A percentile compares a stretch with the other conserved stretches of the same genome.
phyloP scores from a whole-genome alignment of 2,329 filamentous ascomycete genomes.

The Emydomyces testavorans region DNA sequence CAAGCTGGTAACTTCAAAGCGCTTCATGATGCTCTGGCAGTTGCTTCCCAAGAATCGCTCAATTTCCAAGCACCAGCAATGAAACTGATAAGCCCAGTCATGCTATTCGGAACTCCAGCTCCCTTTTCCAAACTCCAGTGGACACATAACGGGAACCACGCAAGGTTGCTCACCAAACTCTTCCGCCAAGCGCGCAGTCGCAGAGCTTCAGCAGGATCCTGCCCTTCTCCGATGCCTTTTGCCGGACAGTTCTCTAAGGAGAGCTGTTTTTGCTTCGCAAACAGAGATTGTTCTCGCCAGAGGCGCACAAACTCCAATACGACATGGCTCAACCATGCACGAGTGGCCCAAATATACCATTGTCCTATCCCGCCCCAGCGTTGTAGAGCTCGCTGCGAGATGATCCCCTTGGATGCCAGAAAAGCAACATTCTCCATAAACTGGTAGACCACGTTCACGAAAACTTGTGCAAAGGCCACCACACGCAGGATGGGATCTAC shows the following conservation, averaged over 20 bases:
- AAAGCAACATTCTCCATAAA: conserved; percentile 73
- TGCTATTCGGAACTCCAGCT: conserved; percentile 44
- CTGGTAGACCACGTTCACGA: conserved; percentile 60
- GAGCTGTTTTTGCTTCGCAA: conserved; percentile 15
- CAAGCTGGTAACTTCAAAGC: too few species aligned
- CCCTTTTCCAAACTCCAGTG: conserved; percentile 70
- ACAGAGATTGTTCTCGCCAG: conserved; percentile 32
- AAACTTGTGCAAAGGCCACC: conserved; percentile 58
- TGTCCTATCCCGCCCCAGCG: conserved; percentile 44
- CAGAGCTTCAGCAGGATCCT: conserved; percentile 22
- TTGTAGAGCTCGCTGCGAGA: conserved; percentile 38
- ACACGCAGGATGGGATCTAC: conserved; percentile 37
- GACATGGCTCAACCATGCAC: conserved; percentile 72
- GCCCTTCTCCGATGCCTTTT: conserved; percentile 13
- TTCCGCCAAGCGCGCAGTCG: conserved; percentile 50
- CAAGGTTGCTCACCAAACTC: conserved; percentile 52
- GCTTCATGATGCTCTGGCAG: conserved; percentile 19
- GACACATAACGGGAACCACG: conserved; percentile 70
- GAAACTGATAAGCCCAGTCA: conserved; percentile 49
- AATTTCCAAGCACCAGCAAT: conserved; percentile 38
- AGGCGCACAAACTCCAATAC: conserved; percentile 62
- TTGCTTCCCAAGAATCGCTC: conserved; percentile 36
- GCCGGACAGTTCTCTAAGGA: neutral
- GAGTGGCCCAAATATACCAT: conserved; percentile 60
- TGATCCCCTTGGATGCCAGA: conserved; percentile 59